Conservation (phyloP, 352 stramenopile genomes). For the Phytophthora cryptogea region DNA sequence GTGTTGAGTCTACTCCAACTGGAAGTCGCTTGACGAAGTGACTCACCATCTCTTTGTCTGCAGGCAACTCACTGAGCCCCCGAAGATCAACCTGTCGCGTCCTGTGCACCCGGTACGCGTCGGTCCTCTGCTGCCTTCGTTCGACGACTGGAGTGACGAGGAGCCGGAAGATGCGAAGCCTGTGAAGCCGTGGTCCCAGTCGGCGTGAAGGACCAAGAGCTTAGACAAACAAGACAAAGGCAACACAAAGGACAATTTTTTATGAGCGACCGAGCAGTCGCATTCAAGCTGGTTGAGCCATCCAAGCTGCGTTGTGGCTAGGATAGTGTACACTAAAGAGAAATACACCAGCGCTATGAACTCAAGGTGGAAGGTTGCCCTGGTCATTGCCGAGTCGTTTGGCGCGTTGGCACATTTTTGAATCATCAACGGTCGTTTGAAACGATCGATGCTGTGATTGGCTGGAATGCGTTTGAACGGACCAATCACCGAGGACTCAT, state of each 20-base stretch:
- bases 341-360: slow-evolving; percentile 20
- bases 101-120: slow-evolving; percentile 26
- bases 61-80: slow-evolving; percentile 23
- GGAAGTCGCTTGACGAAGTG: slow-evolving; percentile 1
- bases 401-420: slow-evolving; percentile 13
- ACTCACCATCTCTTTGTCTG: slow-evolving; percentile 15
- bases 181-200: slow-evolving; percentile 25
- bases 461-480: neutral
- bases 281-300: neutral
- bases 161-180: slow-evolving; percentile 6
- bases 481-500: slow-evolving; percentile 22
- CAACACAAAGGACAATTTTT: slow-evolving; percentile 13
- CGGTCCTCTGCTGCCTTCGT: slow-evolving; percentile 24
- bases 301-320: neutral
- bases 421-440: slow-evolving; percentile 20
- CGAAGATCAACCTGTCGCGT: slow-evolving; percentile 27
- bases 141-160: slow-evolving; percentile 29
- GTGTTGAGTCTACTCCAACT: neutral
- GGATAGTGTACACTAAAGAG: slow-evolving; percentile 18
- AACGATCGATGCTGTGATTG: slow-evolving; percentile 8
- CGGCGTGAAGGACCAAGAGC: slow-evolving; percentile 16
- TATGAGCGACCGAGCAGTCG: slow-evolving; percentile 26
- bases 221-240: neutral
- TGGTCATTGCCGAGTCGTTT: neutral
- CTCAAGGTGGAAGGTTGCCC: neutral